Evolutionary conservation across 2,329 filamentous ascomycete species (phyloP).

Genomic region (Ophiostoma novo-ulmi): DNA sequence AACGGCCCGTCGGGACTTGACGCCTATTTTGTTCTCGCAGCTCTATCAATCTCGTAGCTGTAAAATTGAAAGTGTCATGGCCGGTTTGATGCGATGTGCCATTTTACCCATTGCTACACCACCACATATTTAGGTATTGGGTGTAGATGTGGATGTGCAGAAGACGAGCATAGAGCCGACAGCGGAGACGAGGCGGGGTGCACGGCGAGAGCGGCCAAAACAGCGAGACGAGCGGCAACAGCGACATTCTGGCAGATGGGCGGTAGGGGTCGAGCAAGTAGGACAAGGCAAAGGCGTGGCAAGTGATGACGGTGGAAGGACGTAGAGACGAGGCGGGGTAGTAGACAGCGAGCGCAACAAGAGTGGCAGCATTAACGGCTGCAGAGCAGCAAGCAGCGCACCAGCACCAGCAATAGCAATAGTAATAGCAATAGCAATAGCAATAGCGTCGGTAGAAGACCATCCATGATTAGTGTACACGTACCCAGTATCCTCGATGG

Average conservation of each 20-base stretch:
- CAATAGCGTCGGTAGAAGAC: not conserved
- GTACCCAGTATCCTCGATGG: constrained; percentile 15
- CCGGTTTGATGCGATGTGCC: too few species aligned
- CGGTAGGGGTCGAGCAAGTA: not conserved
- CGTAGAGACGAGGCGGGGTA: constrained; percentile 6
- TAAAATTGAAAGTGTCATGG: not conserved
- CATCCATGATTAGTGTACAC: not conserved
- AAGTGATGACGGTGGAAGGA: not conserved
- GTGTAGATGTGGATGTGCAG: not conserved
- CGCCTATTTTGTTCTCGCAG: not conserved
- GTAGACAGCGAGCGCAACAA: constrained; percentile 4
- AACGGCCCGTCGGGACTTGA: not conserved
- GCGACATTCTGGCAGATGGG: not conserved
- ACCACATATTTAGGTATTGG: not conserved
- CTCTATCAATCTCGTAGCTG: not conserved
- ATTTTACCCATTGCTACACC: too few species aligned
- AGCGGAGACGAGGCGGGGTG: constrained; percentile 6
- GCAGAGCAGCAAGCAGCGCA: constrained; percentile 5
- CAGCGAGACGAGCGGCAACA: not conserved
- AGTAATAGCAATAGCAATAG: not conserved
- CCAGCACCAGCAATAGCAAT: not conserved
- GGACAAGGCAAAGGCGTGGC: not conserved
- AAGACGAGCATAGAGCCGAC: not conserved
- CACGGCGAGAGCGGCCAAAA: not conserved
- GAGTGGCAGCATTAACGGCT: not conserved